phyloP scores from a whole-genome alignment of 805 yeast genomes.

The Brettanomyces anomalus region DNA sequence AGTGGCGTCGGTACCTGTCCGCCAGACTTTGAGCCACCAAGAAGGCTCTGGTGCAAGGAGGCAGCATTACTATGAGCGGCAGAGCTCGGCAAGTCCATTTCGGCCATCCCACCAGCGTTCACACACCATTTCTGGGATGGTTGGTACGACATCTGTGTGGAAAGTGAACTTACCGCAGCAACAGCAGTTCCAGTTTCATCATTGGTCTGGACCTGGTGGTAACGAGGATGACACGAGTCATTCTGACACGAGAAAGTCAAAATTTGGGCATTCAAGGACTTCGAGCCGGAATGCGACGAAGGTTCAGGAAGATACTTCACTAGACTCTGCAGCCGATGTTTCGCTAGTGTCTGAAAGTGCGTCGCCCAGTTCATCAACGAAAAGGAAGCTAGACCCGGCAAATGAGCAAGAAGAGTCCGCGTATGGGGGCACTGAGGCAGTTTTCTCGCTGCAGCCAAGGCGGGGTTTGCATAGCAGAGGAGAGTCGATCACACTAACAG shows the following conservation, averaged over 20 bases:
- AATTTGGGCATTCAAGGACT: not conserved
- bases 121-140: constrained; percentile 17
- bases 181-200: constrained; percentile 27
- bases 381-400: not conserved
- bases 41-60: not conserved
- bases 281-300: not conserved
- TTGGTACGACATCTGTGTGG: constrained; percentile 26
- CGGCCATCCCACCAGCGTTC: constrained; percentile 17
- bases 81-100: not conserved
- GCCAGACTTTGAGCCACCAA: not conserved
- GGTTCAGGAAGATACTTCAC: not conserved
- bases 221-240: not conserved
- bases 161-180: constrained; percentile 24
- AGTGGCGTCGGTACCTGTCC: not conserved
- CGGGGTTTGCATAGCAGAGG: not conserved
- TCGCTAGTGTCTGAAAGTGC: not conserved
- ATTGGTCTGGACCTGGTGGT: constrained; percentile 26
- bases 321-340: not conserved
- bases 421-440: not conserved
- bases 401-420: not conserved
- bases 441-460: not conserved
- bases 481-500: not conserved
- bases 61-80: not conserved
- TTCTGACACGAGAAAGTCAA: not conserved
- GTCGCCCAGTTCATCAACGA: not conserved